Evolutionary conservation across 345 rosid species (phyloP).

Genomic region (Gossypium herbaceum): DNA sequence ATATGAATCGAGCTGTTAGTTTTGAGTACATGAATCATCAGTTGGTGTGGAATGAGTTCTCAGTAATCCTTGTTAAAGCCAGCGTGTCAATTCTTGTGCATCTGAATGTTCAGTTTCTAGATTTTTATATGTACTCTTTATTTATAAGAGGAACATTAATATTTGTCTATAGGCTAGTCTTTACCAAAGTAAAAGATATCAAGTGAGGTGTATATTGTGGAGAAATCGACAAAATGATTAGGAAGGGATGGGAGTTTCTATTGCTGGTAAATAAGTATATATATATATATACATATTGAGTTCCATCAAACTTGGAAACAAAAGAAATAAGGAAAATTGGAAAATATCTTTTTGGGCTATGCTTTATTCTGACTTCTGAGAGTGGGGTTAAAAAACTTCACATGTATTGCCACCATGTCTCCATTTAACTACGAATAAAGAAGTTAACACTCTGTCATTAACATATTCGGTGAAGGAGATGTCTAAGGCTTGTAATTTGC

Average conservation of each 20-base stretch:
- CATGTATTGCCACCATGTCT: not conserved
- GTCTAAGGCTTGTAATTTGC: not conserved
- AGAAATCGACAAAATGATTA: not conserved
- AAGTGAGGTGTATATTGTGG: not conserved
- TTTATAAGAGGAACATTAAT: not conserved
- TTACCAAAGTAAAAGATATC: not conserved
- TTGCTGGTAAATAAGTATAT: not conserved
- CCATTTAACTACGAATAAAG: not conserved
- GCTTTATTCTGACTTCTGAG: not conserved
- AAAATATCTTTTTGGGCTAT: not conserved
- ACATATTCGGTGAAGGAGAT: not conserved
- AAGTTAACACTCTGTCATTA: not conserved
- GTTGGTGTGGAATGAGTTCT: conserved; percentile 98
- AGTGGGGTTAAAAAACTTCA: not conserved
- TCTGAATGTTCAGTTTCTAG: not conserved
- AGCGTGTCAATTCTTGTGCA: not conserved
- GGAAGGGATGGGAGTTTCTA: not conserved
- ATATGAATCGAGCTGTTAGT: conserved; percentile 96
- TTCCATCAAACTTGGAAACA: not conserved
- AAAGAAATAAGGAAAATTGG: not conserved
- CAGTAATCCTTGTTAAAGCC: conserved; percentile 43
- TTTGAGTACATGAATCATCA: conserved; percentile 98
- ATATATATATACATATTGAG: not conserved
- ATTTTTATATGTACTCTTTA: not conserved
- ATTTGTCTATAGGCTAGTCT: conserved; percentile 5